These are phyloP conservation scores for Oryza officinalis DNA, from an alignment of 176 grass and related monocot genomes.

Conservation along the genomic window DNA sequence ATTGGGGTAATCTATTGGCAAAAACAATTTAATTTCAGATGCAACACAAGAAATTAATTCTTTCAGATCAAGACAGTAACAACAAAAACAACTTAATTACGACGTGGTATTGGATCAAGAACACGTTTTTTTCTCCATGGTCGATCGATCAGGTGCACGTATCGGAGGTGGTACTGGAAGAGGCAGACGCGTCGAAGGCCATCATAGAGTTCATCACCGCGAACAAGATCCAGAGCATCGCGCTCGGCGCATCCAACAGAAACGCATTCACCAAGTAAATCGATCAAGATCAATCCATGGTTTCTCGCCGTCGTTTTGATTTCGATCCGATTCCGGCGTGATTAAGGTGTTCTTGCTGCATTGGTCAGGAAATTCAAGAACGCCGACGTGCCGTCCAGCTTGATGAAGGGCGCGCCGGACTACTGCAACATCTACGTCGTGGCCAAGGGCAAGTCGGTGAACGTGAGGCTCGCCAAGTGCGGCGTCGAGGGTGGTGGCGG, in stretches of 20 bases:
- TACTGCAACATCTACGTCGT: conserved; percentile 87
- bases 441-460: conserved; percentile 63
- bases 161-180: conserved; percentile 75
- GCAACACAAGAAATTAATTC: not conserved
- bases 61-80: not conserved
- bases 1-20: conserved; percentile 55
- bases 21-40: not conserved
- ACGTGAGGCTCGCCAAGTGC: conserved; percentile 66
- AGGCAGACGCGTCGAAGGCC: conserved; percentile 70
- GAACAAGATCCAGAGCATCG: conserved; percentile 69
- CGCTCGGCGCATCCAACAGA: conserved; percentile 70
- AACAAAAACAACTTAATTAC: not conserved
- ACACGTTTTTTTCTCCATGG: not conserved
- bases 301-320: not conserved
- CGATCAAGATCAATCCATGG: not conserved
- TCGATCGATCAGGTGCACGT: conserved; percentile 45
- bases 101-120: not conserved
- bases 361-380: conserved; percentile 76
- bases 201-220: conserved; percentile 67
- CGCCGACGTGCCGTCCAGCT: conserved; percentile 67
- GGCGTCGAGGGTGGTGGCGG: conserved; percentile 3
- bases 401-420: conserved; percentile 68
- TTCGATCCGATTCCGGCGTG: not conserved
- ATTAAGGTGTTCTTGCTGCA: not conserved
- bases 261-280: conserved; percentile 67